Evolutionary conservation across 2,329 filamentous ascomycete genomes (phyloP).

Genomic region (Hymenoscyphus occultus): DNA sequence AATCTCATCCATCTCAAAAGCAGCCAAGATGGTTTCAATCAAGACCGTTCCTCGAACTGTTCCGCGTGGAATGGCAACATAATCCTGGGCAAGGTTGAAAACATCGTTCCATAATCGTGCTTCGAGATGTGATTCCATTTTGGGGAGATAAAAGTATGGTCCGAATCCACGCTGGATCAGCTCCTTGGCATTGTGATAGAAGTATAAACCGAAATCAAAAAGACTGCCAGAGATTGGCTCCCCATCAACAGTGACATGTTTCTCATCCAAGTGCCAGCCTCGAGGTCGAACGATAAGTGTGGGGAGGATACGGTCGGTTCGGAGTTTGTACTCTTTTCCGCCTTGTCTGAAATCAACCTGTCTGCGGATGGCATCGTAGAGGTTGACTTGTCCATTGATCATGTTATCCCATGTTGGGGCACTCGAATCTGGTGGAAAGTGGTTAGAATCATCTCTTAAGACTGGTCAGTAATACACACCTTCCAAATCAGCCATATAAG

Average conservation of each 20-base stretch:
- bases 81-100: constrained; percentile 95
- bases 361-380: constrained; percentile 91
- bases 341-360: constrained; percentile 97
- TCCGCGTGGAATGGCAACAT: constrained; percentile 81
- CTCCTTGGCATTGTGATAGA: constrained; percentile 96
- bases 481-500: constrained; percentile 99
- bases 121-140: constrained; percentile 98
- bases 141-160: constrained; percentile 97
- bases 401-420: constrained; percentile 99
- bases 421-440: constrained; percentile 66
- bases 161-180: constrained; percentile 79
- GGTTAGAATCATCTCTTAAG: constrained; percentile 18
- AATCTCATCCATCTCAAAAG: constrained; percentile 99
- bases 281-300: constrained; percentile 92
- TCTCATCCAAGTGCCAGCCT: constrained; percentile 98
- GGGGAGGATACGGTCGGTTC: constrained; percentile 80
- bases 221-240: constrained; percentile 89
- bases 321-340: constrained; percentile 94
- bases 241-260: constrained; percentile 93
- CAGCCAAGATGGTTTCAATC: constrained; percentile 96
- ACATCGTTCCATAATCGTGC: constrained; percentile 97
- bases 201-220: constrained; percentile 98
- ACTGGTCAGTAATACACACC: constrained; percentile 47
- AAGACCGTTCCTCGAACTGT: constrained; percentile 93
- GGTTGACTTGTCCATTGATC: constrained; percentile 96